Evolutionary conservation across 1,284 basidiomycete genomes (phyloP).

Genomic region (Ustilago tritici): DNA sequence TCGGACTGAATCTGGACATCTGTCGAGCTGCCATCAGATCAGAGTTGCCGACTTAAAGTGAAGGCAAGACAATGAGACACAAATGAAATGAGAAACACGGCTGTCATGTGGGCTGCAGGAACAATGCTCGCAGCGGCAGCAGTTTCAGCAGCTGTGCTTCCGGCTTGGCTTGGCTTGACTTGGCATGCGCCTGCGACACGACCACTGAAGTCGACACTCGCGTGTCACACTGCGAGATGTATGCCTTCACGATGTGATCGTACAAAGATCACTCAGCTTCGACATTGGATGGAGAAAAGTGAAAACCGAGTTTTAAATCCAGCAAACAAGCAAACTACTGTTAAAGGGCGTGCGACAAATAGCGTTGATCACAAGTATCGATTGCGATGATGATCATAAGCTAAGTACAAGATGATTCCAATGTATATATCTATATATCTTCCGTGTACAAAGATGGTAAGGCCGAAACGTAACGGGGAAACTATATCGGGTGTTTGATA

Average conservation of each 20-base stretch:
- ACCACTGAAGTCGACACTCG: not conserved
- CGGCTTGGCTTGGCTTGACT: not conserved
- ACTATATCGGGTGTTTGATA: no score
- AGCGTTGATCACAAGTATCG: no score
- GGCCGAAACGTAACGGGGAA: no score
- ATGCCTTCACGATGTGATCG: not conserved
- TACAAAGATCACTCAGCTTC: not conserved
- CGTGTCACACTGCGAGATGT: not conserved
- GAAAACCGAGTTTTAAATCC: constrained; percentile 11
- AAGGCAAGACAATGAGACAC: not conserved
- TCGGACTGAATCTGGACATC: not conserved
- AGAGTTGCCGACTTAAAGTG: not conserved
- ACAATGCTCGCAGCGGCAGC: not conserved
- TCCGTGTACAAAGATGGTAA: no score
- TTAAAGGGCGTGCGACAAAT: no score
- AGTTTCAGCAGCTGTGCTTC: not conserved
- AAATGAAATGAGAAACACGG: not conserved
- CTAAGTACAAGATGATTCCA: no score
- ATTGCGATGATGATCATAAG: no score
- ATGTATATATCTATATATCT: no score
- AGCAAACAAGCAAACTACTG: not conserved
- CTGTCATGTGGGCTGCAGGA: not conserved
- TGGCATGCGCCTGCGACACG: not conserved
- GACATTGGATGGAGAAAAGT: not conserved
- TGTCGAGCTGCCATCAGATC: not conserved